Evolutionary conservation across 2,329 filamentous ascomycete genomes (phyloP), one percentile per base, ranked within the genome.

Genomic region (Xylaria sp.): DNA sequence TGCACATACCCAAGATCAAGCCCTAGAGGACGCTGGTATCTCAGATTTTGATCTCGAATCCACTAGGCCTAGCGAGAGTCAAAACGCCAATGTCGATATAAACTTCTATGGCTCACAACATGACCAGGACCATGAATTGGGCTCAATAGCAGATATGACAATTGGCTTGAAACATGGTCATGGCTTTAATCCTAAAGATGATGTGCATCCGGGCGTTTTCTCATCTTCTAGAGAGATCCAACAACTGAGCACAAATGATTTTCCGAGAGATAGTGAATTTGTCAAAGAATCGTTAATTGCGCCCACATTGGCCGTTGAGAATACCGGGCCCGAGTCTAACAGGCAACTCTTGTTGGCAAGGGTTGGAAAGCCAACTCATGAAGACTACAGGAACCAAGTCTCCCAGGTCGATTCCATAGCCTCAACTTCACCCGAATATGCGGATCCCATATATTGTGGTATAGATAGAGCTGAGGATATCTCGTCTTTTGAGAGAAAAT

Each of bases 401-500:
- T 55, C 36, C 5, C 45, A 45, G 9, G 8, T 25, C 20, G 13
- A 56, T 5, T 34, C 45, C 39, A 50, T 20, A 6, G 12, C 41
- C 6, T 58, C 52, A 7, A 32, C 7, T 18, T 15, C 39, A 20
- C 48, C 34, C 3, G 58, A 36, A 1, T 61, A 39, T 23, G 25
- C 36, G 3, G 53, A 39, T 7, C 36, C 50, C 30, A 53, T 58
- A 15, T 2, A 9, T 28, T n/a, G 36, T 25, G 52, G n/a, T 4
- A 13, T 59, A 23, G 52, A 60, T 55, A 46, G n/a, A 34, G n/a
- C 23, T 5, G 59, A 53, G 20, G n/a, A 45, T n/a, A 2, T 18
- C 5, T 28, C 20, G 28, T 45, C 15, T 30, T 20, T 43, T 46
- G 63, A 73, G 28, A 68, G 45, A 50, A 66, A 59, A 18, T 34